Conservation (phyloP, 495 filamentous ascomycete genomes). For the Amorphotheca resinae region DNA sequence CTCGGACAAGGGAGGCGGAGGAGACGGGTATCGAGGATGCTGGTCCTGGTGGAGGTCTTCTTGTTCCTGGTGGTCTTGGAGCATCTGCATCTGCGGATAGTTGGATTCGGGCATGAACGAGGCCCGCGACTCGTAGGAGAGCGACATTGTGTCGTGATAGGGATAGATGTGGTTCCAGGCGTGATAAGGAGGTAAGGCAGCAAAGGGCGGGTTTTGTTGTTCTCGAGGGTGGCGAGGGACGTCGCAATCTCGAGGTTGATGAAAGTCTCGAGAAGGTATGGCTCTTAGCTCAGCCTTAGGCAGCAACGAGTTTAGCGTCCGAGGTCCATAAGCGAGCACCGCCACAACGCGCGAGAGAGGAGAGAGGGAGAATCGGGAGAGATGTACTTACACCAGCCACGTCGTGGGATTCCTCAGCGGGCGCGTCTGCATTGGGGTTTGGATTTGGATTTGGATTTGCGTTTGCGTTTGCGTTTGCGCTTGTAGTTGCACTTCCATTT, state of each 20-base stretch:
- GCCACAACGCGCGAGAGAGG: too few species aligned
- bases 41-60: slow-evolving; percentile 14
- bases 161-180: neutral
- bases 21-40: slow-evolving; percentile 18
- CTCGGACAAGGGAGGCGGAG: slow-evolving; percentile 12
- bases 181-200: slow-evolving; percentile 3
- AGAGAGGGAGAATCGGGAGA: too few species aligned
- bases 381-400: too few species aligned
- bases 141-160: slow-evolving; percentile 10
- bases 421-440: neutral
- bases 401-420: too few species aligned
- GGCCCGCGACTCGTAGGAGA: slow-evolving; percentile 12
- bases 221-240: slow-evolving; percentile 6
- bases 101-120: slow-evolving; percentile 6
- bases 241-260: slow-evolving; percentile 7
- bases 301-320: neutral
- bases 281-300: neutral
- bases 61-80: slow-evolving; percentile 17
- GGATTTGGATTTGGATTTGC: neutral
- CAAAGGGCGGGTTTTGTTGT: neutral
- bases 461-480: neutral
- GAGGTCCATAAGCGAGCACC: too few species aligned
- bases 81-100: slow-evolving; percentile 18
- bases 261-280: neutral
- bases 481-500: neutral